Evolutionary conservation across 2,329 filamentous ascomycete species (phyloP).

Genomic region (Fusarium zealandicum): DNA sequence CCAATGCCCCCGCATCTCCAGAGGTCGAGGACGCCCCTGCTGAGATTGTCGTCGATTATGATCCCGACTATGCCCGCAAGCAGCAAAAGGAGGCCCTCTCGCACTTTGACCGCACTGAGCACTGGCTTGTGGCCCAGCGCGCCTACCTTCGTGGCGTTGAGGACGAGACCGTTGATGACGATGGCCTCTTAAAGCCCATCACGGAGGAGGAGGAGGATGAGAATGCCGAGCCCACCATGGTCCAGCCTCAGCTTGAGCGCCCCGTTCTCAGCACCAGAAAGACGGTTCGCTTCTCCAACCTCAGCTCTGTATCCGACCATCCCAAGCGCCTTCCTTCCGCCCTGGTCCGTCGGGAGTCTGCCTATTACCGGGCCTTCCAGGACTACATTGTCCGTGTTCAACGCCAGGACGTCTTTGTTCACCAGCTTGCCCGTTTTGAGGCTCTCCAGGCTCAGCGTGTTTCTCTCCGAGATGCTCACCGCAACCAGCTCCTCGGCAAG

Average conservation of each 20-base stretch:
- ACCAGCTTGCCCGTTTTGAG: constrained; percentile 85
- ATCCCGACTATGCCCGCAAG: constrained; percentile 76
- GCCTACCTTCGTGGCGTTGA: constrained; percentile 76
- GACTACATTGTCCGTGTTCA: constrained; percentile 72
- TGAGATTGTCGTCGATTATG: constrained; percentile 74
- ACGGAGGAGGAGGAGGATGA: constrained; percentile 46
- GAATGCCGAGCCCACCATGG: constrained; percentile 35
- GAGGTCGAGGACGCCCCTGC: constrained; percentile 64
- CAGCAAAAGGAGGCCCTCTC: constrained; percentile 73
- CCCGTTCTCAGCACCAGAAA: constrained; percentile 63
- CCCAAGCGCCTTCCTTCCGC: constrained; percentile 61
- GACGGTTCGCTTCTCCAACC: constrained; percentile 75
- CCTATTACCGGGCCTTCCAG: constrained; percentile 89
- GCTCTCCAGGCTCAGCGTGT: constrained; percentile 84
- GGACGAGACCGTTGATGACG: constrained; percentile 49
- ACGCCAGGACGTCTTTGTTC: constrained; percentile 79
- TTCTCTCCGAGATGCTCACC: constrained; percentile 74
- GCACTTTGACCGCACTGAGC: constrained; percentile 83
- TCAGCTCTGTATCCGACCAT: constrained; percentile 53
- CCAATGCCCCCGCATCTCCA: constrained; percentile 50
- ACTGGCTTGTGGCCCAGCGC: constrained; percentile 86
- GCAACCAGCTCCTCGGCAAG: constrained; percentile 83
- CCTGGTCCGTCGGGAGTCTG: constrained; percentile 69
- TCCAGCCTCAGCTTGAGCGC: constrained; percentile 40
- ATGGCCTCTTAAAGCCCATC: constrained; percentile 49